These are phyloP conservation scores for Ophiocordyceps camponoti-leonardi DNA, from an alignment of 2,329 filamentous ascomycete genomes.

Conservation along the genomic window DNA sequence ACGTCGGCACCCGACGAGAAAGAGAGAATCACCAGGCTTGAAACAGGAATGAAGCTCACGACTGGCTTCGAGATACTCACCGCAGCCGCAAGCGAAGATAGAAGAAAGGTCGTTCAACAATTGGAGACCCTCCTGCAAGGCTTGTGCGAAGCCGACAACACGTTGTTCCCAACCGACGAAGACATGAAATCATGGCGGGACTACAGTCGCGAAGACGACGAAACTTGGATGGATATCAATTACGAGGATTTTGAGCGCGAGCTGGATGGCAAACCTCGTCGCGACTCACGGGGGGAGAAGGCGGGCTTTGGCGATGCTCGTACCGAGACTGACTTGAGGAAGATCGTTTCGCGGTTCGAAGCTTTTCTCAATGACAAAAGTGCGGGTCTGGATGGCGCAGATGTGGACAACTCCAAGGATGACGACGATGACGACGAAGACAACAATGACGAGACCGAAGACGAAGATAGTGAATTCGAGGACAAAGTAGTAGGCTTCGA, in stretches of 20 bases:
- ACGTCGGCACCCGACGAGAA: slow-evolving; percentile 3
- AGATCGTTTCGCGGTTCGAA: slow-evolving; percentile 90
- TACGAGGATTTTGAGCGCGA: slow-evolving; percentile 80
- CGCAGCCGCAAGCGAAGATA: slow-evolving; percentile 45
- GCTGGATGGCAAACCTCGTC: slow-evolving; percentile 31
- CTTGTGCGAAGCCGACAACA: slow-evolving; percentile 51
- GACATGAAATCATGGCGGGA: slow-evolving; percentile 59
- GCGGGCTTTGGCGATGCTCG: slow-evolving; percentile 46
- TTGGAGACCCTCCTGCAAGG: slow-evolving; percentile 63
- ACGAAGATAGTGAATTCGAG: slow-evolving; percentile 44
- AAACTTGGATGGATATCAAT: slow-evolving; percentile 83
- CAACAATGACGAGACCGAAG: slow-evolving; percentile 29
- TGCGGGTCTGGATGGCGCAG: slow-evolving; percentile 64
- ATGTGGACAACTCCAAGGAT: slow-evolving; percentile 57
- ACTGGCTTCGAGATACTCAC: slow-evolving; percentile 85
- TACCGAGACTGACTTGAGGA: slow-evolving; percentile 61
- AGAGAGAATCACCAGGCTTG: slow-evolving; percentile 20
- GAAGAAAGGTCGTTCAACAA: slow-evolving; percentile 55
- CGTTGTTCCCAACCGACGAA: slow-evolving; percentile 46
- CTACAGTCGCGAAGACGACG: slow-evolving; percentile 53
- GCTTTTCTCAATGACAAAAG: slow-evolving; percentile 75
- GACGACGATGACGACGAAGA: slow-evolving; percentile 33
- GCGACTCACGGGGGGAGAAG: slow-evolving; percentile 8
- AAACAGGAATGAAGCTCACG: slow-evolving; percentile 76
- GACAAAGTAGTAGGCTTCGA: slow-evolving; percentile 67